Base-by-base conservation (phyloP, 768 basidiomycete species). In the Trichaptum fuscoviolaceum region DNA sequence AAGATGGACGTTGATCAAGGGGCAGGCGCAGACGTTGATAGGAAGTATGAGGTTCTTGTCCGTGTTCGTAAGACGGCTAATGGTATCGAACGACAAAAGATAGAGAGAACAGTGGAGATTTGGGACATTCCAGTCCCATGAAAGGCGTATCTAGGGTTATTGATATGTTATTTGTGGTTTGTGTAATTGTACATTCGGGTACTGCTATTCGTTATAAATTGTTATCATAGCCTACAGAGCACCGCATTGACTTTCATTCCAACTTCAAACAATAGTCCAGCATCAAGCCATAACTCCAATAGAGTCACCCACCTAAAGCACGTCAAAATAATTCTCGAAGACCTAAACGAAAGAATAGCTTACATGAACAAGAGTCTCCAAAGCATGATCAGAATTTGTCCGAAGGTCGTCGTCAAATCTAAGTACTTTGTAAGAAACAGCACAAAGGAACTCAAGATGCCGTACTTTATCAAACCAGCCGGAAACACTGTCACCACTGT, bases 361-460 rank as follows among this genome's bases (percentile, higher is more conserved):
- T 18, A 87, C 87, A 78, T 86, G 85, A 60, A 93, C 80, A 15
- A 90, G 73, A 7, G 89, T 91, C 75, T 92, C 91, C n/a, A 88
- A 77, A 20, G 82, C 65, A 65, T 76, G 63, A 66, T 74, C 73
- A 61, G 89, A 91, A 71, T 85, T 85, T 52, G 72, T 67, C 27
- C 85, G 69, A 62, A 93, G 73, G 73, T 93, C 91, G 6, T 80
- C 74, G 69, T 92, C 90, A 68, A 87, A 87, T 69, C 81, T 82
- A 64, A 25, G 27, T 12, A 42, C 23, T 8, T 26, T 27, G 25
- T 25, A 17, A 57, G 42, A 10, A 20, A n/a, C 23, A n/a, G 65
- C 63, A 63, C 18, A 42, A 66, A 9, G 18, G 26, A 65, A 8
- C 23, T 57, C 25, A 34, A 24, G 35, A 24, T 24, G 60, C 73